phyloP scores from a whole-genome alignment of 2,329 filamentous ascomycete species.

The Fusarium sororula region DNA sequence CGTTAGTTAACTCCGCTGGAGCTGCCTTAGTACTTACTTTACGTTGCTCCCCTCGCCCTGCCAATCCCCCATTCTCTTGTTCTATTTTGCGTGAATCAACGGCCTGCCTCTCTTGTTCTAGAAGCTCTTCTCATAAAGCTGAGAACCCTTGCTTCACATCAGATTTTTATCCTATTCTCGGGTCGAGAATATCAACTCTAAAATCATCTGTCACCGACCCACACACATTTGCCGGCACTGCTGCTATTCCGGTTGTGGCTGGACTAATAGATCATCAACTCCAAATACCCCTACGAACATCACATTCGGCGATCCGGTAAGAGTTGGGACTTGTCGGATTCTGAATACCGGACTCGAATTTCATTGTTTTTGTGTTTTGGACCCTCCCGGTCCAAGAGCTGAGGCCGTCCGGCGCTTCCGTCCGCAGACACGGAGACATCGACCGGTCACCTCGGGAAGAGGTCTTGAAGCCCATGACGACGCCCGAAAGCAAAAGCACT shows the following conservation, averaged over 20 bases:
- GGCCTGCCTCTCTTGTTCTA: neutral
- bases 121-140: neutral
- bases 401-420: constrained; percentile 42
- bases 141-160: constrained; percentile 2
- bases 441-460: constrained; percentile 33
- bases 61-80: constrained; percentile 19
- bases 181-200: neutral
- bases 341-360: constrained; percentile 1
- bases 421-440: constrained; percentile 27
- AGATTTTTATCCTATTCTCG: neutral
- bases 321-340: constrained; percentile 2
- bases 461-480: constrained; percentile 22
- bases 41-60: constrained; percentile 9
- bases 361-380: constrained; percentile 16
- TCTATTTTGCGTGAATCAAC: constrained; percentile 11
- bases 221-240: constrained; percentile 29
- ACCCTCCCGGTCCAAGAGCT: constrained; percentile 27
- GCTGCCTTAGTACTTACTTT: neutral
- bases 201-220: constrained; percentile 33
- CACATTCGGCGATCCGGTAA: constrained; percentile 1
- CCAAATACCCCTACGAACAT: constrained; percentile 16
- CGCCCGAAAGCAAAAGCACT: constrained; percentile 12
- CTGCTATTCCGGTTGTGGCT: constrained; percentile 37
- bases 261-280: constrained; percentile 36
- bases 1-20: constrained; percentile 34